Conservation (phyloP, 768 basidiomycete genomes). For the Hygrophoropsis aurantiaca region DNA sequence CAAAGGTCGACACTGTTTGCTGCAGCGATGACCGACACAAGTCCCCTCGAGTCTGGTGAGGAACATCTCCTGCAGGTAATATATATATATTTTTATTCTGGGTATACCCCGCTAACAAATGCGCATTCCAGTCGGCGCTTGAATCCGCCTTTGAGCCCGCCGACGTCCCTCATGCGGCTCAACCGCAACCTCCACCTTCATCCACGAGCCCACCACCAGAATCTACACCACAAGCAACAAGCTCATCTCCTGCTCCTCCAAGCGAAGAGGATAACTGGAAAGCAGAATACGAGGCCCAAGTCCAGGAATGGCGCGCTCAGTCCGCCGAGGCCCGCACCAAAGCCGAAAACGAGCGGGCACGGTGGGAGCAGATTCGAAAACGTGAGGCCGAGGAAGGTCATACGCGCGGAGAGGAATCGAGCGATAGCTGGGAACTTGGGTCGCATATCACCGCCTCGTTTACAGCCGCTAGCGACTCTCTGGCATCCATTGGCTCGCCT, state of each 20-base stretch:
- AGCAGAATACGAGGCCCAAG: conserved; percentile 64
- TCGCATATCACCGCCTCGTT: conserved; percentile 22
- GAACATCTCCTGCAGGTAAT: conserved; percentile 24
- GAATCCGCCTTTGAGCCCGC: conserved; percentile 24
- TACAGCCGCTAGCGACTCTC: conserved; percentile 15
- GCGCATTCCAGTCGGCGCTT: conserved; percentile 20
- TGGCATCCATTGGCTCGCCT: conserved; percentile 26
- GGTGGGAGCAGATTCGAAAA: conserved; percentile 66
- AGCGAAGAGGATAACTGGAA: conserved; percentile 56
- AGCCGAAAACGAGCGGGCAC: conserved; percentile 69
- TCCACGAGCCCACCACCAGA: neutral
- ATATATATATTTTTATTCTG: too few species aligned
- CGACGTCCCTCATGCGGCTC: conserved; percentile 13
- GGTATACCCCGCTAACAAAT: neutral
- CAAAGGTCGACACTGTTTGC: too few species aligned
- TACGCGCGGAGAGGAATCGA: conserved; percentile 18
- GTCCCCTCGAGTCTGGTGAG: conserved; percentile 17
- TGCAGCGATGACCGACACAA: conserved; percentile 25
- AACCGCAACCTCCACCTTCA: conserved; percentile 1
- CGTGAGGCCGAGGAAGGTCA: conserved; percentile 46
- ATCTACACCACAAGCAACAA: neutral
- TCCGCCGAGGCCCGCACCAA: conserved; percentile 72
- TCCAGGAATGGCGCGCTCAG: conserved; percentile 69
- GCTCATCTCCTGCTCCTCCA: neutral
- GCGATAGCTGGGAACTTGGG: conserved; percentile 23